These are phyloP conservation scores for Lotmaria passim DNA, from an alignment of 208 protist genomes.

Conservation along the genomic window DNA sequence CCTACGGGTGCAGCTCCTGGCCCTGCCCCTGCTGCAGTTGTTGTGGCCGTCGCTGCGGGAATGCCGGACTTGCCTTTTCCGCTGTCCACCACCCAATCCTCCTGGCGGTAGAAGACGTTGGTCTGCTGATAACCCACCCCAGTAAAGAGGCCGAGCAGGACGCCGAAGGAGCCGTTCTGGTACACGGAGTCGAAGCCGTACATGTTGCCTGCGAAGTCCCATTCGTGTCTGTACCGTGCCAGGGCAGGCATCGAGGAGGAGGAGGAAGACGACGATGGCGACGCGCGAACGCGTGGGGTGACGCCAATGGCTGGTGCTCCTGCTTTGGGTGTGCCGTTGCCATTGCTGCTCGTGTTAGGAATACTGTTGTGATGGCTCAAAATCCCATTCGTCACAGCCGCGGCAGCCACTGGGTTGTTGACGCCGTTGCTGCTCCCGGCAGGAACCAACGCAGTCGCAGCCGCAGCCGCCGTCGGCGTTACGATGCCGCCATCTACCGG, in stretches of 20 bases:
- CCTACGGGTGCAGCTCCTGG: too few relatives aligned
- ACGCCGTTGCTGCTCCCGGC: slow-evolving; percentile 3
- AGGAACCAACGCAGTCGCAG: not conserved
- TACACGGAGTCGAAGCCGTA: slow-evolving; percentile 50
- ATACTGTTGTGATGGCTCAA: not conserved
- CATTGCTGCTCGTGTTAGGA: not conserved
- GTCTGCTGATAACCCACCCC: slow-evolving; percentile 36
- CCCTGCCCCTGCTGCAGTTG: not conserved
- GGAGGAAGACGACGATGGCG: not conserved
- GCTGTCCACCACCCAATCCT: not conserved
- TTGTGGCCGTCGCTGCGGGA: not conserved
- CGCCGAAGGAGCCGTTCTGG: slow-evolving; percentile 42
- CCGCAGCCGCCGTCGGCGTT: not conserved
- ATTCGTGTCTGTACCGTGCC: slow-evolving; percentile 1
- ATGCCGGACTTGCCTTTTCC: not conserved
- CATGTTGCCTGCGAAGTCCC: slow-evolving; percentile 26
- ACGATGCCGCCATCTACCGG: not conserved
- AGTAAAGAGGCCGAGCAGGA: slow-evolving; percentile 48
- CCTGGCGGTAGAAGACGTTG: slow-evolving; percentile 19
- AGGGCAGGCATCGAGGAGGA: not conserved
- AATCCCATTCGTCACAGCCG: too few relatives aligned
- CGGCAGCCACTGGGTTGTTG: too few relatives aligned
- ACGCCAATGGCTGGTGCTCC: not conserved
- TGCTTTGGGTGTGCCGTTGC: not conserved
- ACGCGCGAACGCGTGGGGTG: not conserved